phyloP scores from a whole-genome alignment of 306 rosid genomes.

The Aeschynomene evenia region DNA sequence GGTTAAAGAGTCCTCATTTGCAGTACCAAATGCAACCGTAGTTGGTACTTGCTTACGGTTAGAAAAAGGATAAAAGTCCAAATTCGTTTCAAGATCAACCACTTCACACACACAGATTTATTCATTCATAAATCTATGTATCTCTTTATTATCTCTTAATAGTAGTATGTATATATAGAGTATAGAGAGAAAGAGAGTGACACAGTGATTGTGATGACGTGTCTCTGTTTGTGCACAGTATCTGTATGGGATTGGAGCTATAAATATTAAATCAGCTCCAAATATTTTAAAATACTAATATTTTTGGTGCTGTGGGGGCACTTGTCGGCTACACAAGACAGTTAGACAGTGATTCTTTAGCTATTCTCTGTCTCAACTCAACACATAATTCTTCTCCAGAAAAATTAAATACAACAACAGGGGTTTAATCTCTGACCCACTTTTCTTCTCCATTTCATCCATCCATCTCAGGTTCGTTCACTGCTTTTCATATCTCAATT shows the following conservation, averaged over 20 bases:
- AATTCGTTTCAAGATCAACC: neutral
- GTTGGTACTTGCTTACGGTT: neutral
- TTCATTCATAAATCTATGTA: too few species aligned
- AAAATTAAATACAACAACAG: neutral
- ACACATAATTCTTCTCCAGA: too few species aligned
- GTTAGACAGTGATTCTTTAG: constrained; percentile 22
- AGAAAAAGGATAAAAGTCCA: neutral
- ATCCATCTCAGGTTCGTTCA: constrained; percentile 35
- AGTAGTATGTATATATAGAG: too few species aligned
- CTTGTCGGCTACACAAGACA: constrained; percentile 31
- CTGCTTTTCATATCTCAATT: constrained; percentile 7
- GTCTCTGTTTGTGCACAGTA: constrained; percentile 35
- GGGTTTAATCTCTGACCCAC: neutral
- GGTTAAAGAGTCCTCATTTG: neutral
- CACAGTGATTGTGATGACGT: constrained; percentile 35
- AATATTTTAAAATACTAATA: neutral
- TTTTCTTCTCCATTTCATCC: constrained; percentile 1
- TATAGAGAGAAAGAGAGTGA: neutral
- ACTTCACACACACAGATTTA: neutral
- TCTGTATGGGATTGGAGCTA: constrained; percentile 6
- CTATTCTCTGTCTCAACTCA: too few species aligned
- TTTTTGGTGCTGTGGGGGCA: neutral
- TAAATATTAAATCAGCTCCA: constrained; percentile 7
- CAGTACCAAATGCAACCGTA: neutral
- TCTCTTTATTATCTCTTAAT: too few species aligned